Evolutionary conservation across 805 yeast species (phyloP), one percentile per base, ranked within the genome.

Genomic region (Saccharomycopsis sp.): DNA sequence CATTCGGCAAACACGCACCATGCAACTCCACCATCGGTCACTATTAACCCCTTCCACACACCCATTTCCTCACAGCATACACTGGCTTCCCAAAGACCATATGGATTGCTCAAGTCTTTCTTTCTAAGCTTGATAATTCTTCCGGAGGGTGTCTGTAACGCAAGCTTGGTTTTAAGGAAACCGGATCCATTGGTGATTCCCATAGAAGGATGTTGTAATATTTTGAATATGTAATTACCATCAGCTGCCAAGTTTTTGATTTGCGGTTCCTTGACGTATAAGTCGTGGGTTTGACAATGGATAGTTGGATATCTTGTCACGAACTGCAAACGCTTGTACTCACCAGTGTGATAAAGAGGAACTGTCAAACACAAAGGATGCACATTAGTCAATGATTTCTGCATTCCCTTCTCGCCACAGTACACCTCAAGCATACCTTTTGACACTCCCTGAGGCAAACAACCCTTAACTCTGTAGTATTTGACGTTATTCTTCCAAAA

Each of bases 1-100:
- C 99, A 92, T 70, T 91, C 97, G 14, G 96, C 91, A 71, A 89
- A 90, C 2, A 88, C 89, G 65, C 90, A 86, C 89, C 96, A 89
- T 56, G 90, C 84, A 56, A 78, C 78, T 2, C 88, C 89, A 47
- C 84, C 80, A 62, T 89, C 92, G 8, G 89, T 85, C 46, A 87
- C 80, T 0, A 89, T 89, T 52, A 91, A 78, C 1, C 90, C 92
- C 58, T 91, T 79, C 89, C 97, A 94, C 16, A 78, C 68, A 1
- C 99, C 99, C 1, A 72, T 68, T 67, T 91, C 97, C 61, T 78
- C 79, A 57, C 89, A 75, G 58, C 79, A 79, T 23, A 87, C 73
- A 48, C 78, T 74, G n/a, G 80, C 68, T 60, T 80, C 85, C 83
- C 85, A 89, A 0, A 77, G 68, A 0, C 87, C 86, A 61, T 67